Conservation (phyloP, 2,329 filamentous ascomycete species). For the Bipolaris cookei region DNA sequence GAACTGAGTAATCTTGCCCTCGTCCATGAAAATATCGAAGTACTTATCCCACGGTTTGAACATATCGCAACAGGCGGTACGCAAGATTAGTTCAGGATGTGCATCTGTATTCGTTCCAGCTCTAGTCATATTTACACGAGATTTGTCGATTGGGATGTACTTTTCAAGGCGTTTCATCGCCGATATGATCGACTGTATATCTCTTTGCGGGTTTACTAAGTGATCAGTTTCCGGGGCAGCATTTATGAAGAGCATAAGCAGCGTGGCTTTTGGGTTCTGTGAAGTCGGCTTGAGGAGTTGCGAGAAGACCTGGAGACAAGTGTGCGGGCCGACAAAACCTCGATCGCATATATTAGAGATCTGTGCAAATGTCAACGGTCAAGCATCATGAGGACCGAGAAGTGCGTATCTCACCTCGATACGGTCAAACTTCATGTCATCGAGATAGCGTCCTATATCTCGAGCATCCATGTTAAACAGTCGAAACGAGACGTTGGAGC, state of each 20-base stretch:
- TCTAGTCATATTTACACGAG: not conserved
- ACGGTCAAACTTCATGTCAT: slow-evolving; percentile 1
- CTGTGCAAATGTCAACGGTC: not conserved
- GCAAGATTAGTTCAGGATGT: not conserved
- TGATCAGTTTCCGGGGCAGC: not conserved
- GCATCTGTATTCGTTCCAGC: not conserved
- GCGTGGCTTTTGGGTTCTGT: not conserved
- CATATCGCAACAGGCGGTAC: not conserved
- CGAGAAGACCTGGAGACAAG: not conserved
- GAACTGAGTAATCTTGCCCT: not conserved
- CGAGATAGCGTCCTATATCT: not conserved
- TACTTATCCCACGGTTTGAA: not conserved
- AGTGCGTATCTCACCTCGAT: not conserved
- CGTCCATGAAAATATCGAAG: not conserved
- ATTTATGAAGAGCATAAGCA: not conserved
- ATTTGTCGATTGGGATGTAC: not conserved
- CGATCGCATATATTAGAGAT: slow-evolving; percentile 1
- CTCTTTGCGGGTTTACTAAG: not conserved
- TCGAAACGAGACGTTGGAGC: not conserved
- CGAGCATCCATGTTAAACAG: slow-evolving; percentile 1
- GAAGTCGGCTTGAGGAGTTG: not conserved
- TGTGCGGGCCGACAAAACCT: not conserved
- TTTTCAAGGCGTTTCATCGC: not conserved
- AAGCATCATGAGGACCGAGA: too few relatives aligned
- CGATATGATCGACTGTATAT: not conserved